Percentiles rank a stretch among this genome's conserved stretches.
These are phyloP conservation scores for Cronartium quercuum DNA, from an alignment of 1,284 basidiomycete genomes.

Conservation along the genomic window DNA sequence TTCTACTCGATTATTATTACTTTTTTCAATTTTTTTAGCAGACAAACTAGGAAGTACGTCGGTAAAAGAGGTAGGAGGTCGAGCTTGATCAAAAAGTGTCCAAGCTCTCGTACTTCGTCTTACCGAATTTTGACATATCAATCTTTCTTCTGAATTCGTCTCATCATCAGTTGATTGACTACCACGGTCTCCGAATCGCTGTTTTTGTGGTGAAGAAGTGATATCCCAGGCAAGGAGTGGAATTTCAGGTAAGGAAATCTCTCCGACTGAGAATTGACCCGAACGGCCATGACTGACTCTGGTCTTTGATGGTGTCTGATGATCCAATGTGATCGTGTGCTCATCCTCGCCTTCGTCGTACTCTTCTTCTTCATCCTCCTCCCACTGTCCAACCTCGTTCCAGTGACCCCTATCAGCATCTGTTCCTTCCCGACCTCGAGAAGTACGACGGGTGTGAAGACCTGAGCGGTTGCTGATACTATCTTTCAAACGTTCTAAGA, in stretches of 20 bases:
- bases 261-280: slow-evolving; percentile 2
- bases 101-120: slow-evolving; percentile 10
- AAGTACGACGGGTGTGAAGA: slow-evolving; percentile 15
- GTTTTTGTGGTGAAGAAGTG: neutral
- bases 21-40: neutral
- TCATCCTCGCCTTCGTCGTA: neutral
- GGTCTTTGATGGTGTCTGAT: neutral
- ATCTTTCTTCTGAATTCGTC: neutral
- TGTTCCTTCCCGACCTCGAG: neutral
- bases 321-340: neutral
- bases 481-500: slow-evolving; percentile 23
- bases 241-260: slow-evolving; percentile 19
- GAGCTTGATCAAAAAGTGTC: neutral
- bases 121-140: neutral
- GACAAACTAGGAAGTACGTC: neutral
- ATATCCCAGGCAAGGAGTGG: slow-evolving; percentile 22
- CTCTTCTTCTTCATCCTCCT: slow-evolving; percentile 13
- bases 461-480: slow-evolving; percentile 31
- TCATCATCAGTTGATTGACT: neutral
- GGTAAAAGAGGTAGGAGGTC: slow-evolving; percentile 9
- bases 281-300: neutral
- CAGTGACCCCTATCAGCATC: slow-evolving; percentile 18
- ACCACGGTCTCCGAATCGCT: neutral
- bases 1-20: too few relatives aligned
- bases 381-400: slow-evolving; percentile 29